Percentiles rank a stretch among this genome's conserved stretches.
phyloP scores from a whole-genome alignment of 169 alveolate genomes.

The Pseudocohnilembus persalinus region DNA sequence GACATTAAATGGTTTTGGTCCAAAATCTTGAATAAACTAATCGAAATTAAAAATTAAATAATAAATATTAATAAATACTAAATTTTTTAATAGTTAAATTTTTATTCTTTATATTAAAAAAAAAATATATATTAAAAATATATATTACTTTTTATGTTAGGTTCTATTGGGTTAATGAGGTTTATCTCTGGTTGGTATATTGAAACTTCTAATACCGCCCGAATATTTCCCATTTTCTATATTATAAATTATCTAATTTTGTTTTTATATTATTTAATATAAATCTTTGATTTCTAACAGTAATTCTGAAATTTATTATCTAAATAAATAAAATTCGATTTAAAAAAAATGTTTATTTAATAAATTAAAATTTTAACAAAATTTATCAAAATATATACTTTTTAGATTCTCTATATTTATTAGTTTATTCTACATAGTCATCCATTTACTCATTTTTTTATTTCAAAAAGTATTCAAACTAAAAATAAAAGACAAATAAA shows the following conservation, averaged over 20 bases:
- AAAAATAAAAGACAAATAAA: too few relatives aligned
- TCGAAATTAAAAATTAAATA: not conserved
- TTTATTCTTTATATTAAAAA: too few relatives aligned
- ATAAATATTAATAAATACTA: too few relatives aligned
- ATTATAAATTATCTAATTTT: constrained; percentile 31
- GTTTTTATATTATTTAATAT: constrained; percentile 18
- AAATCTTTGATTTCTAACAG: constrained; percentile 25
- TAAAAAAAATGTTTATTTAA: too few relatives aligned
- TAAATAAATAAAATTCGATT: not conserved
- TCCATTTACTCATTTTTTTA: constrained; percentile 43
- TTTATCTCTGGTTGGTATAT: constrained; percentile 39
- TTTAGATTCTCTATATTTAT: constrained; percentile 34
- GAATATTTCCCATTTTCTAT: constrained; percentile 9
- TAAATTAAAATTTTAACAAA: not conserved
- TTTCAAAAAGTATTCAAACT: constrained; percentile 30
- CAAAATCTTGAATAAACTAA: constrained; percentile 29
- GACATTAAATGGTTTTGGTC: constrained; percentile 34
- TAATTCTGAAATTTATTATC: constrained; percentile 11
- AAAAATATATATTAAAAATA: too few relatives aligned
- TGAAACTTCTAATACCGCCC: constrained; percentile 6
- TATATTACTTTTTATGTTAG: constrained; percentile 21
- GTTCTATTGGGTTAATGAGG: constrained; percentile 30
- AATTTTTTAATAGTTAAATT: too few relatives aligned
- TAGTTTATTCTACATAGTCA: constrained; percentile 21
- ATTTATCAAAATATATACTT: constrained; percentile 16